A percentile compares a stretch with the other conserved stretches of the same genome.
Evolutionary conservation across 768 basidiomycete genomes (phyloP).

Genomic region (Fistulinella prunicolor): DNA sequence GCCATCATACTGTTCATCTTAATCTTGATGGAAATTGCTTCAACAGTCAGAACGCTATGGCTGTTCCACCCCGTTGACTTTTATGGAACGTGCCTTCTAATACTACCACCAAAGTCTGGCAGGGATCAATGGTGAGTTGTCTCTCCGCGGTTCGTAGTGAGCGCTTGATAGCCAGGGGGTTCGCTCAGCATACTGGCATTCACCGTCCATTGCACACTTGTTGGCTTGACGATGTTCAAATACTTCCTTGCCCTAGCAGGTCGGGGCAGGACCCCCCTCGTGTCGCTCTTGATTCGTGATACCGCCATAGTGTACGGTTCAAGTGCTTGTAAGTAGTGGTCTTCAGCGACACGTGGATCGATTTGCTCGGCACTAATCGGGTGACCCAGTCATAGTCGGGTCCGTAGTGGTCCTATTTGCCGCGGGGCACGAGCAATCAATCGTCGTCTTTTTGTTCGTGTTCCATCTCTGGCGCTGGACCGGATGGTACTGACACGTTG

Average conservation of each 20-base stretch:
- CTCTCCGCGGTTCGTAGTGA: neutral
- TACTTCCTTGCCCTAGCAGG: slow-evolving; percentile 14
- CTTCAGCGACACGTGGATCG: neutral
- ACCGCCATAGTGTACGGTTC: slow-evolving; percentile 10
- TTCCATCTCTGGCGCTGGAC: neutral
- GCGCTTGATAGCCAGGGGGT: neutral
- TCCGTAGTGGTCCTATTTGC: slow-evolving; percentile 1
- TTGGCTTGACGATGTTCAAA: slow-evolving; percentile 18
- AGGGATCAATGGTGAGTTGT: slow-evolving; percentile 11
- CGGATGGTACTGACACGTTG: neutral
- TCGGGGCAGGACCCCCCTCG: slow-evolving; percentile 17
- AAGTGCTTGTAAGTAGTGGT: slow-evolving; percentile 6
- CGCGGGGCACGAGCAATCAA: neutral
- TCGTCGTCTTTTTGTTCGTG: slow-evolving; percentile 9
- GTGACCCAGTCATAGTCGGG: neutral
- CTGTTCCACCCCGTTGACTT: neutral
- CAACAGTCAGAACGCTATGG: slow-evolving; percentile 3
- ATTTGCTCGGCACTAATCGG: neutral
- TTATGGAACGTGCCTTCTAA: slow-evolving; percentile 12
- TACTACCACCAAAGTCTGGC: neutral
- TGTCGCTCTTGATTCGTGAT: slow-evolving; percentile 20
- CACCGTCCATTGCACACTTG: slow-evolving; percentile 11
- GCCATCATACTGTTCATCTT: slow-evolving; percentile 4
- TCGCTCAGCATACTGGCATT: slow-evolving; percentile 13
- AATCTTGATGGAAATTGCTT: slow-evolving; percentile 4